Conservation (phyloP, 768 basidiomycete genomes). For the Tremella yokohamensis region DNA sequence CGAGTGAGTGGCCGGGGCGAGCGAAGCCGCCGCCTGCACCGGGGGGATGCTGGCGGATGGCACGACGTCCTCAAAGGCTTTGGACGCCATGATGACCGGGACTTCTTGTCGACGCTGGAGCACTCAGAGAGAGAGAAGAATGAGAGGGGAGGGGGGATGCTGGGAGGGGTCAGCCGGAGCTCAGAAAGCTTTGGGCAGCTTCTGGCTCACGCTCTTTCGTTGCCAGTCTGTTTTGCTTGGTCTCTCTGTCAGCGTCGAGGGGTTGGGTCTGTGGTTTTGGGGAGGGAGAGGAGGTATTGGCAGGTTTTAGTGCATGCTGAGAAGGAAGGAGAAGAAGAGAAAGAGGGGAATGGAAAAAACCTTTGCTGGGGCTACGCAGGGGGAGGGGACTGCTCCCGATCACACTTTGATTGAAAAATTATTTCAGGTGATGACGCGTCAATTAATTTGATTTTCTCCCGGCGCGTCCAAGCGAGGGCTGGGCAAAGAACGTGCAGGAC, state of each 20-base stretch:
- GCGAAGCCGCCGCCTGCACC: slow-evolving; percentile 22
- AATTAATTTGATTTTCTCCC: slow-evolving; percentile 5
- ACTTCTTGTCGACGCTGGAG: not conserved
- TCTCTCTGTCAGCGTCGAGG: slow-evolving; percentile 4
- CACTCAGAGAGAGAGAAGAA: not conserved
- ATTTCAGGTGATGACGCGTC: not conserved
- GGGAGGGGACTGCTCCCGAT: too few species aligned
- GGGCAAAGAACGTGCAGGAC: too few species aligned
- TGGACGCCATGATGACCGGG: not conserved
- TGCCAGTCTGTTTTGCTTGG: not conserved
- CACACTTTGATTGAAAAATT: slow-evolving; percentile 2
- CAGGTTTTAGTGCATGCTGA: too few species aligned
- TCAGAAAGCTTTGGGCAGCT: too few species aligned
- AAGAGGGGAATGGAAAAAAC: slow-evolving; percentile 14
- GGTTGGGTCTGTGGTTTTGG: slow-evolving; percentile 9
- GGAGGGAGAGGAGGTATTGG: slow-evolving; percentile 12
- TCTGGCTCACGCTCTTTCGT: slow-evolving; percentile 9
- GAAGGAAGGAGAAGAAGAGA: slow-evolving; percentile 15
- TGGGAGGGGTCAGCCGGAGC: not conserved
- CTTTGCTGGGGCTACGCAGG: not conserved
- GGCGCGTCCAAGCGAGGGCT: not conserved
- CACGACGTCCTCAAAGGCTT: slow-evolving; percentile 35
- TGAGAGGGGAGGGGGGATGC: slow-evolving; percentile 5
- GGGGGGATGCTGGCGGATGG: slow-evolving; percentile 32
- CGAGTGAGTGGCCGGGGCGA: slow-evolving; percentile 30